Evolutionary conservation across 148 eudicot species (phyloP).

Genomic region (Cornus florida): DNA sequence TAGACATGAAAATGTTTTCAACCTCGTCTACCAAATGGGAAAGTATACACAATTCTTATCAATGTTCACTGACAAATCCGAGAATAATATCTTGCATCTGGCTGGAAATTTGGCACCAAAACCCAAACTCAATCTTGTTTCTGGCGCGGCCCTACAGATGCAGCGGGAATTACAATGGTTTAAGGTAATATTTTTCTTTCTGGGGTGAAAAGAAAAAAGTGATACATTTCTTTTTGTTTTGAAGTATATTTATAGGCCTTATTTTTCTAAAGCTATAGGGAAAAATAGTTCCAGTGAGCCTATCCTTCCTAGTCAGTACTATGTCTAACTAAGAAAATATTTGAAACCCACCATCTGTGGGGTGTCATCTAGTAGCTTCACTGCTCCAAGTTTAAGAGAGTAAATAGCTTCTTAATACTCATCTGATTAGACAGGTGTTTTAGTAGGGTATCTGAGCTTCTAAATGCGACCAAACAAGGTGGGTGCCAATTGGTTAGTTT

Average conservation of each 20-base stretch:
- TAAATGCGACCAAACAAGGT: too few species aligned
- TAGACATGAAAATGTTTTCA: conserved; percentile 9
- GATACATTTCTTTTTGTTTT: background rate
- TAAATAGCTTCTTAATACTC: too few species aligned
- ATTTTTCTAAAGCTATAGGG: too few species aligned
- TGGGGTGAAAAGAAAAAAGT: too few species aligned
- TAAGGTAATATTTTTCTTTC: conserved; percentile 6
- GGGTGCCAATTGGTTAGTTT: too few species aligned
- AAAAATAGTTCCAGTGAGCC: too few species aligned
- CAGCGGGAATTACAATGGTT: conserved; percentile 32
- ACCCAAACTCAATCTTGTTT: conserved; percentile 10
- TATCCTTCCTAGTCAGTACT: too few species aligned
- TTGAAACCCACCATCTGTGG: conserved; percentile 10
- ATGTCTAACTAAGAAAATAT: conserved; percentile 3
- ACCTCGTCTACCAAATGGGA: conserved; percentile 10
- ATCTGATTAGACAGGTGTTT: too few species aligned
- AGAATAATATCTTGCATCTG: background rate
- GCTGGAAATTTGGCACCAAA: conserved; percentile 21
- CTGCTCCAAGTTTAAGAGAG: background rate
- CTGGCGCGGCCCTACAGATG: conserved; percentile 30
- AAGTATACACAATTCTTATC: conserved; percentile 4
- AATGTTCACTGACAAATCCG: background rate
- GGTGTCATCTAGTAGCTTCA: too few species aligned
- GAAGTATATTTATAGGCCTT: too few species aligned
- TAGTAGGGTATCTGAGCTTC: too few species aligned